Base-by-base conservation (phyloP, 139 green algal genomes). In the Chlorella sorokiniana region DNA sequence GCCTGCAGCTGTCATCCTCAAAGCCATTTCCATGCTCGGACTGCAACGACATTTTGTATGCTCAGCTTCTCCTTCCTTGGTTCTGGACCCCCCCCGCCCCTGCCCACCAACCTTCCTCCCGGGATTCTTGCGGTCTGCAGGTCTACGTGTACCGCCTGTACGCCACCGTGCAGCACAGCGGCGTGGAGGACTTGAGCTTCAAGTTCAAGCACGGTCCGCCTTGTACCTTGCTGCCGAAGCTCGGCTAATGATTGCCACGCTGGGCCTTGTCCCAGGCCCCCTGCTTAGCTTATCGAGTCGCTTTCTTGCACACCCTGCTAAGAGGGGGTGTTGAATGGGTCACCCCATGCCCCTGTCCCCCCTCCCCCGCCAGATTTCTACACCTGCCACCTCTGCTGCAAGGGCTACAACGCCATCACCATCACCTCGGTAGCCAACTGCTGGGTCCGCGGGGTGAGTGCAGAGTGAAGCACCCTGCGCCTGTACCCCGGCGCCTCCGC, bases 371-470 rank as follows among this genome's bases (percentile, higher is more conserved):
- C 72, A 79, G 72, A 79, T 8, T 22, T 79, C 35, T 79, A 79
- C 35, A 33, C 51, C 20, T 3, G 8, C 6, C 72, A 79, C 35
- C 51, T 79, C 5, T 16, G 35, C 11, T 31, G 31, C 20, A 48
- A 52, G 29, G 72, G 72, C 18, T 79, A 67, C 51, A 79, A 79
- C 35, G 72, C 51, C 35, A 68, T 79, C 35, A 22, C 37, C 35
- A 29, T 79, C 8, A 38, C 22, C 27, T 68, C 35, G 35, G 51
- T 27, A 20, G 18, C 72, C 18, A 79, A 79, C 51, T 68, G 51
- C 51, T 79, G 72, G 72, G 51, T 48, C 51, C 72, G 72, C 35
- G 31, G 33, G 23, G 51, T 79, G 72, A 67, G 44, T 51, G 3
- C 22, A 7, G 16, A 31, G 25, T 31, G 22, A 65, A 7, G 22